Evolutionary conservation across 805 yeast species (phyloP).

Genomic region (Ogataea sp.): DNA sequence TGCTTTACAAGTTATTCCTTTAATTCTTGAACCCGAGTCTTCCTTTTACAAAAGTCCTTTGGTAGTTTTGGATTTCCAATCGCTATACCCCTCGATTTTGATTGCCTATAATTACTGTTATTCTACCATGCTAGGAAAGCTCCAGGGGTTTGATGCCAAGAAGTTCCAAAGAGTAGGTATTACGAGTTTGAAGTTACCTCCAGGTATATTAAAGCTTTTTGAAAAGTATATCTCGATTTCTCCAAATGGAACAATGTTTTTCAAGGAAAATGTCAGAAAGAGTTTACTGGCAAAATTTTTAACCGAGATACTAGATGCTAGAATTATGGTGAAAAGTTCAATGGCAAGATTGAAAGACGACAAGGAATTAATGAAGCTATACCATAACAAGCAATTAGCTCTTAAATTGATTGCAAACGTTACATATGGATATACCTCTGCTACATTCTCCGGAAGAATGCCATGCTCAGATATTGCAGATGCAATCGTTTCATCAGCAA

Average conservation of each 20-base stretch:
- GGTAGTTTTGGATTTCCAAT: slow-evolving; percentile 86
- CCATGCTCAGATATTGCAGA: slow-evolving; percentile 95
- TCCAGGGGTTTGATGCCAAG: slow-evolving; percentile 41
- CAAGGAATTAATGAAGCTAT: slow-evolving; percentile 41
- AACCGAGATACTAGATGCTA: slow-evolving; percentile 68
- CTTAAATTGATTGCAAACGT: slow-evolving; percentile 89
- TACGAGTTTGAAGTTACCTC: slow-evolving; percentile 38
- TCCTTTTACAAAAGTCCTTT: slow-evolving; percentile 83
- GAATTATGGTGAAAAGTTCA: slow-evolving; percentile 71
- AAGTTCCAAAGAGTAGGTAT: slow-evolving; percentile 47
- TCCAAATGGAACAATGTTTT: slow-evolving; percentile 84
- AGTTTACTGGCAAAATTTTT: slow-evolving; percentile 80
- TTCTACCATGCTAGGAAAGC: slow-evolving; percentile 59
- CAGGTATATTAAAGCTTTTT: slow-evolving; percentile 48
- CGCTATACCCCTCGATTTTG: slow-evolving; percentile 86
- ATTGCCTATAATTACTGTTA: slow-evolving; percentile 88
- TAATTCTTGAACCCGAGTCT: slow-evolving; percentile 89
- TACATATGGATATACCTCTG: slow-evolving; percentile 93
- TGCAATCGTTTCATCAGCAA: slow-evolving; percentile 83
- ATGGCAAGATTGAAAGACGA: slow-evolving; percentile 49
- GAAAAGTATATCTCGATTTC: slow-evolving; percentile 54
- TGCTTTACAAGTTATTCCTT: slow-evolving; percentile 79
- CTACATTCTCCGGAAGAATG: slow-evolving; percentile 94
- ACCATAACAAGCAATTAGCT: slow-evolving; percentile 77
- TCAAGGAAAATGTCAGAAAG: slow-evolving; percentile 53